Conservation (phyloP, 2,329 filamentous ascomycete genomes). For the Diaporthe citrichinensis region DNA sequence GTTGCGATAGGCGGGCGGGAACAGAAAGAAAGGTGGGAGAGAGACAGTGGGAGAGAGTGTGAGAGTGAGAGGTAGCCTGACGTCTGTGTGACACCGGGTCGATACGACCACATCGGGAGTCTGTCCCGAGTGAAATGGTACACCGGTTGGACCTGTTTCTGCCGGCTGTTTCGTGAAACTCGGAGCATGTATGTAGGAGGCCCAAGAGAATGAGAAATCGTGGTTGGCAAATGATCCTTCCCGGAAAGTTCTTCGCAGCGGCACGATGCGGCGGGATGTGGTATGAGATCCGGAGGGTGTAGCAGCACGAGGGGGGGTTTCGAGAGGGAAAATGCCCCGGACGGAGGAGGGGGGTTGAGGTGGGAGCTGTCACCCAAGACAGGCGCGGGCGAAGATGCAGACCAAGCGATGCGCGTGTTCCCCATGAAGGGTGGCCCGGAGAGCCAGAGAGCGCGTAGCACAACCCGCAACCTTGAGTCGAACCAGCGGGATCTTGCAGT, state of each 20-base stretch:
- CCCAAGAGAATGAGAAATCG: neutral
- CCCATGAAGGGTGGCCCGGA: conserved; percentile 7
- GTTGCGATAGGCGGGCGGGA: conserved; percentile 17
- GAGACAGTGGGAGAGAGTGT: neutral
- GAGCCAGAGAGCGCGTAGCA: conserved; percentile 13
- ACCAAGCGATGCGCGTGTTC: conserved; percentile 1
- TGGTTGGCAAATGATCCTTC: conserved; percentile 16
- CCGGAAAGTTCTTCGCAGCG: conserved; percentile 20
- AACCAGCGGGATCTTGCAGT: conserved; percentile 30
- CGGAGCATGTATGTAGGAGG: neutral
- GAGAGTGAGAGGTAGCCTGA: conserved; percentile 3
- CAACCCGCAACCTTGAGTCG: conserved; percentile 36
- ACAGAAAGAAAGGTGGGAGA: neutral
- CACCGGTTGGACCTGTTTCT: conserved; percentile 11
- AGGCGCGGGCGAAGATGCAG: neutral
- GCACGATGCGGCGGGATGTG: conserved; percentile 25
- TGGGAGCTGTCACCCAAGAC: neutral
- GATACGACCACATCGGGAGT: conserved; percentile 25
- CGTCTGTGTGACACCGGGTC: conserved; percentile 18
- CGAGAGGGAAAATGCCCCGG: neutral
- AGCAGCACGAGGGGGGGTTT: conserved; percentile 1
- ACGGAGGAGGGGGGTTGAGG: neutral
- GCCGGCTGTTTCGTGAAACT: conserved; percentile 10
- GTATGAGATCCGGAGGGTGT: conserved; percentile 19
- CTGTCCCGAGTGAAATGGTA: conserved; percentile 8